phyloP scores from a whole-genome alignment of 306 rosid genomes.

The cucumber (Cucumis sativus) region DNA sequence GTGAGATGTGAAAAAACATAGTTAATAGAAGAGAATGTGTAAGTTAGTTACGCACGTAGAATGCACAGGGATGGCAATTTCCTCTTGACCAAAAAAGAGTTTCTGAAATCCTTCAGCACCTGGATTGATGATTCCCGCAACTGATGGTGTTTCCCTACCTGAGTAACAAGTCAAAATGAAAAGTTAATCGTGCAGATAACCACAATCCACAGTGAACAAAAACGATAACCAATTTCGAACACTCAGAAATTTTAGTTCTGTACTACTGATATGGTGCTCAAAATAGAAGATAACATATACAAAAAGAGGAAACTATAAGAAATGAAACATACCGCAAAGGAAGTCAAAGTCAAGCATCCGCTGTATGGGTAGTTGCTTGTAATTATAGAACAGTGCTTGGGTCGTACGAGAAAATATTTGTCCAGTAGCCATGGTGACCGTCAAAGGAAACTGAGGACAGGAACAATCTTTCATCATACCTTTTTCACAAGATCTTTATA shows the following conservation, averaged over 20 bases:
- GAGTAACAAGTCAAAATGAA: slow-evolving; percentile 10
- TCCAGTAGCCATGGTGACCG: slow-evolving; percentile 69
- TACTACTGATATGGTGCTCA: neutral
- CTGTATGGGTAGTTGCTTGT: slow-evolving; percentile 97
- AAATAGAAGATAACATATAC: neutral
- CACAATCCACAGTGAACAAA: neutral
- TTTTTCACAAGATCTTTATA: neutral
- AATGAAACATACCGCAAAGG: slow-evolving; percentile 64
- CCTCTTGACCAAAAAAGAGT: slow-evolving; percentile 96
- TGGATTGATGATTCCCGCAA: slow-evolving; percentile 95
- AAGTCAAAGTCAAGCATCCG: slow-evolving; percentile 99
- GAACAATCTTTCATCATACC: neutral
- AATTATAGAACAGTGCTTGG: slow-evolving; percentile 90
- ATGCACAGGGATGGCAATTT: slow-evolving; percentile 95
- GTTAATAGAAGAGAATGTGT: slow-evolving; percentile 4
- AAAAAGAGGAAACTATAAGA: neutral
- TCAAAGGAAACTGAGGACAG: slow-evolving; percentile 29
- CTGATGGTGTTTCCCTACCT: slow-evolving; percentile 98
- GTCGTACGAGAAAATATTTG: slow-evolving; percentile 88
- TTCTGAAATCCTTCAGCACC: slow-evolving; percentile 98
- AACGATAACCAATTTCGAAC: neutral
- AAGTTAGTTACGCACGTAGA: slow-evolving; percentile 39
- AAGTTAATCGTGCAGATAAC: neutral
- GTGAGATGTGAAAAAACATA: neutral
- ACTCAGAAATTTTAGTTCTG: neutral